A percentile compares a stretch with the other conserved stretches of the same genome.
phyloP scores from a whole-genome alignment of 1,284 basidiomycete species.

The Moesziomyces sp. region DNA sequence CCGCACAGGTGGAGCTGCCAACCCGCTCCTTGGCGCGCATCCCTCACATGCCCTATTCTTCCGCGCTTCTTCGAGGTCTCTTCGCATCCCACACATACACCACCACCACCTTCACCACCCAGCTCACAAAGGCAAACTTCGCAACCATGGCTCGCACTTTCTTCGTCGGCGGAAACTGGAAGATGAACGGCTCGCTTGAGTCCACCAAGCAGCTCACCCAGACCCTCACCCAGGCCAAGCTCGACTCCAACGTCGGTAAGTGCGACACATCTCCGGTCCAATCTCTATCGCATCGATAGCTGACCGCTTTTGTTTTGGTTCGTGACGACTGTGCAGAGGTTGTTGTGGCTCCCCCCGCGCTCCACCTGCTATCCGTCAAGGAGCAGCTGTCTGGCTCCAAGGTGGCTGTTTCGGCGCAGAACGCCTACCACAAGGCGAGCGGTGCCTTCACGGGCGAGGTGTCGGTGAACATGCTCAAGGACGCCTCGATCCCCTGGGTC shows the following conservation, averaged over 20 bases:
- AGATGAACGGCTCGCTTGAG: conserved; percentile 68
- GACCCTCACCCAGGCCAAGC: conserved; percentile 56
- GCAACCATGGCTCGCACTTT: conserved; percentile 59
- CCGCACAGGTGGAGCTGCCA: not conserved
- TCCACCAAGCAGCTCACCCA: conserved; percentile 62
- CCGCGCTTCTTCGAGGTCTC: conserved; percentile 6
- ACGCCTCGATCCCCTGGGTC: conserved; percentile 88
- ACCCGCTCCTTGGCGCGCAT: not conserved
- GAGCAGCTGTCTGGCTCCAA: conserved; percentile 49
- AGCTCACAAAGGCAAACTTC: not conserved
- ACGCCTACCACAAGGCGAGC: conserved; percentile 83
- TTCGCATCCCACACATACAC: conserved; percentile 6
- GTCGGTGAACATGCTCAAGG: conserved; percentile 76
- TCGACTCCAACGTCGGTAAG: conserved; percentile 61
- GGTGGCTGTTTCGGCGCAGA: conserved; percentile 82
- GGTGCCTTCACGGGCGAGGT: conserved; percentile 86
- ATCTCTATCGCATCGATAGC: too few relatives aligned
- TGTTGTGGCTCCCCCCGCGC: conserved; percentile 64
- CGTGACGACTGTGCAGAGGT: conserved; percentile 47
- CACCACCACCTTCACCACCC: not conserved
- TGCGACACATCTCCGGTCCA: not conserved
- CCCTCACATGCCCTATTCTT: not conserved
- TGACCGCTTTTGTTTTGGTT: too few relatives aligned
- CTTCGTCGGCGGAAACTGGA: conserved; percentile 67
- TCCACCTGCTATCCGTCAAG: conserved; percentile 62